A percentile compares a stretch with the other conserved stretches of the same genome.
phyloP scores from a whole-genome alignment of 352 stramenopile species.

The Phytophthora pisi region DNA sequence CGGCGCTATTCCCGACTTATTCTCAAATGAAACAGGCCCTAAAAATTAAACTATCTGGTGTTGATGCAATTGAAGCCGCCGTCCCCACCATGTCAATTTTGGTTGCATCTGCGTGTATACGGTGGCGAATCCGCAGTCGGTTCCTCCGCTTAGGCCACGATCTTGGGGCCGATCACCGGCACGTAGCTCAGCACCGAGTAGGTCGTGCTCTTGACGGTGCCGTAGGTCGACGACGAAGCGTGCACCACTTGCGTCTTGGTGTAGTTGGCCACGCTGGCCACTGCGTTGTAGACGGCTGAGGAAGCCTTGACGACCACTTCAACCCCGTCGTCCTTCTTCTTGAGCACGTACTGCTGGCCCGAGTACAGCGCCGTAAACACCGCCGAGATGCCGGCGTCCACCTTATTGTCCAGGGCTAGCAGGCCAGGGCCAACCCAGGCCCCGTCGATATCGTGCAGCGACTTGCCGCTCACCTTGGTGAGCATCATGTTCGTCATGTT shows the following conservation, averaged over 20 bases:
- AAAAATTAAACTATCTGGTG: too few species aligned
- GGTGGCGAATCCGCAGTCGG: background rate
- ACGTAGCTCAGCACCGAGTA: constrained; percentile 63
- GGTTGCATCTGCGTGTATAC: too few species aligned
- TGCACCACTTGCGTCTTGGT: constrained; percentile 60
- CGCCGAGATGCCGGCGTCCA: constrained; percentile 56
- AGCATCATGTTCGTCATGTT: constrained; percentile 61
- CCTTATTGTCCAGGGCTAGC: constrained; percentile 57
- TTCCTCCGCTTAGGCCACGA: constrained; percentile 42
- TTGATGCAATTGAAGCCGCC: too few species aligned
- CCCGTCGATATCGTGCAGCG: constrained; percentile 54
- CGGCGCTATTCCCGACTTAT: too few species aligned
- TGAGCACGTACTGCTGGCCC: constrained; percentile 60
- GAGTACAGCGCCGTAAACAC: constrained; percentile 56
- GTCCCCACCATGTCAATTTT: too few species aligned
- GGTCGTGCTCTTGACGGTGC: constrained; percentile 49
- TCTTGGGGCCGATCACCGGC: constrained; percentile 60
- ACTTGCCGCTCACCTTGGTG: constrained; percentile 58
- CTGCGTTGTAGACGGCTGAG: constrained; percentile 45
- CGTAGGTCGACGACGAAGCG: constrained; percentile 62
- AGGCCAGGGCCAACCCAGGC: constrained; percentile 55
- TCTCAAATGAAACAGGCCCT: too few species aligned
- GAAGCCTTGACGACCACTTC: constrained; percentile 22
- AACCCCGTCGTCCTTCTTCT: constrained; percentile 65
- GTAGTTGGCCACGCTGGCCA: constrained; percentile 55